A percentile compares a stretch with the other conserved stretches of the same genome.
Evolutionary conservation across 805 yeast species (phyloP).

Genomic region (Saccharomyces jurei): DNA sequence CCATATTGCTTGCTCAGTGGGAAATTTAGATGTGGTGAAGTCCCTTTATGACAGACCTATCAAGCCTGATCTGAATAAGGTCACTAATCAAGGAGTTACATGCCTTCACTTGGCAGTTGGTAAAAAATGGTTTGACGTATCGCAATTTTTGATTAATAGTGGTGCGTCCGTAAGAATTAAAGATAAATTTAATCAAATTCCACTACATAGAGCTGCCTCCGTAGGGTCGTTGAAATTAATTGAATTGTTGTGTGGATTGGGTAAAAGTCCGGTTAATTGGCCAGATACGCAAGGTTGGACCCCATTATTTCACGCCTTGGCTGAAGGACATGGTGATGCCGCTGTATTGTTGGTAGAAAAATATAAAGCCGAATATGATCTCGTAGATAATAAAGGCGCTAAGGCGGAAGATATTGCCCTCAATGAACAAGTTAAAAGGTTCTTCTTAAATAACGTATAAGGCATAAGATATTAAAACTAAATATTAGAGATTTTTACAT

Average conservation of each 20-base stretch:
- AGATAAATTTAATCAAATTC: slow-evolving; percentile 57
- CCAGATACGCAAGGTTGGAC: slow-evolving; percentile 75
- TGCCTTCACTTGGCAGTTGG: slow-evolving; percentile 70
- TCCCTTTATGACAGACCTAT: slow-evolving; percentile 43
- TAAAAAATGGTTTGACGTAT: slow-evolving; percentile 51
- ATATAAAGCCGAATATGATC: slow-evolving; percentile 55
- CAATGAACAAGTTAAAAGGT: slow-evolving; percentile 42
- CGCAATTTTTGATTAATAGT: slow-evolving; percentile 44
- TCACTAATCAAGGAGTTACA: slow-evolving; percentile 65
- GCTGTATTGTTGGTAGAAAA: slow-evolving; percentile 49
- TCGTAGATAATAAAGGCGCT: slow-evolving; percentile 44
- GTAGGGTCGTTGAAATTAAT: slow-evolving; percentile 57
- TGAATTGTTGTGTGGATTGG: slow-evolving; percentile 38
- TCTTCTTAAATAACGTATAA: slow-evolving; percentile 25
- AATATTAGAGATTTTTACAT: slow-evolving; percentile 3
- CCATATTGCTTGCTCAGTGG: slow-evolving; percentile 75
- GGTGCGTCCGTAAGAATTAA: slow-evolving; percentile 57
- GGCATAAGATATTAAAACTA: slow-evolving; percentile 1
- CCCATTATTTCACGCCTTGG: slow-evolving; percentile 79
- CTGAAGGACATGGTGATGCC: slow-evolving; percentile 81
- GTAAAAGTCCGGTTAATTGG: slow-evolving; percentile 56
- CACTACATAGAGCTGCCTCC: slow-evolving; percentile 79
- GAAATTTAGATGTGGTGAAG: slow-evolving; percentile 47
- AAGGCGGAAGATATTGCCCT: slow-evolving; percentile 48
- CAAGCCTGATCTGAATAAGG: slow-evolving; percentile 50